These are phyloP conservation scores for Solanum paucissectum DNA, from an alignment of 257 asterid genomes.

Conservation along the genomic window DNA sequence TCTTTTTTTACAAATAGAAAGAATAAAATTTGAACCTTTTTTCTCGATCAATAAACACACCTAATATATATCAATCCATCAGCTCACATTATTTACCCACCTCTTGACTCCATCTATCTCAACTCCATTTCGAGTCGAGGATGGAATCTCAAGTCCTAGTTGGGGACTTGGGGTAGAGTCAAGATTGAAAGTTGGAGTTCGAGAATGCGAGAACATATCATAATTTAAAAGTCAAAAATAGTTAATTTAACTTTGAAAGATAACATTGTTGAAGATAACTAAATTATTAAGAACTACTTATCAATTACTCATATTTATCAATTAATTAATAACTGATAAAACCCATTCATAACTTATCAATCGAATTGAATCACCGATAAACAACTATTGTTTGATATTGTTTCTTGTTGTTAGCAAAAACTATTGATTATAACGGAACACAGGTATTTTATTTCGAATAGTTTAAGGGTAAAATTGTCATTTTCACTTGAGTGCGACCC, in stretches of 20 bases:
- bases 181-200: too few relatives aligned
- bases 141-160: neutral
- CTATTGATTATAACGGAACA: neutral
- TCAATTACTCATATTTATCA: neutral
- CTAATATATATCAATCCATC: too few relatives aligned
- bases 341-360: neutral
- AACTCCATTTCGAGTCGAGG: too few relatives aligned
- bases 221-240: neutral
- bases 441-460: neutral
- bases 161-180: rapidly evolving
- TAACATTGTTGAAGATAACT: neutral
- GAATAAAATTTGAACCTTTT: too few relatives aligned
- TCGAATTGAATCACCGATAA: neutral
- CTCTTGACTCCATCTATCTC: too few relatives aligned
- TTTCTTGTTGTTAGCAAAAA: neutral
- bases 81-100: too few relatives aligned
- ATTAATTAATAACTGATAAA: too few relatives aligned
- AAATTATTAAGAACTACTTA: too few relatives aligned
- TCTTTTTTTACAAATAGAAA: too few relatives aligned
- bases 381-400: neutral
- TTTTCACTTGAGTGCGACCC: neutral
- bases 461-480: neutral
- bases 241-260: neutral
- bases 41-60: too few relatives aligned
- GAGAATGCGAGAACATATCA: neutral